A percentile compares a stretch with the other conserved stretches of the same genome.
These are phyloP conservation scores for Conticribra weissflogii DNA, from an alignment of 108 stramenopile species.

Conservation along the genomic window DNA sequence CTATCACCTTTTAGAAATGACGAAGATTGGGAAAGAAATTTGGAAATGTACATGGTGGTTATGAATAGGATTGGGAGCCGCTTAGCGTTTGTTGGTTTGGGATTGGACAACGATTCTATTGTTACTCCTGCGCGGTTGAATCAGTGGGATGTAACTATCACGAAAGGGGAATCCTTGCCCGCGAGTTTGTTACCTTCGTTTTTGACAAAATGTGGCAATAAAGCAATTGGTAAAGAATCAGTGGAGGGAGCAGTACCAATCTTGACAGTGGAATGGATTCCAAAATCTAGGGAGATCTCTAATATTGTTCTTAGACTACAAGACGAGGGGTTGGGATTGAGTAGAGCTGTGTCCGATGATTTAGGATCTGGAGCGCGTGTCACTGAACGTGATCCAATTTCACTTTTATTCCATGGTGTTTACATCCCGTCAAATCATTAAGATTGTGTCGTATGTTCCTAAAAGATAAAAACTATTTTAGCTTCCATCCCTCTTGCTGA, in stretches of 20 bases:
- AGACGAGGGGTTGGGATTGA: neutral
- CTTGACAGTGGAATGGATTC: neutral
- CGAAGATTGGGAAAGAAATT: conserved; percentile 39
- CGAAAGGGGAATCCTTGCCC: conserved; percentile 19
- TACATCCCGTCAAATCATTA: no score
- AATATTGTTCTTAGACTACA: neutral
- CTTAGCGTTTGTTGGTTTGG: conserved; percentile 16
- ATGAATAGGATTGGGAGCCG: conserved; percentile 48
- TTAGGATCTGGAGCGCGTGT: no score
- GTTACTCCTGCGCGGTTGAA: conserved; percentile 13
- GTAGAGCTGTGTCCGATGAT: no score
- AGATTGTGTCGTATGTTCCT: no score
- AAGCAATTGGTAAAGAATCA: neutral
- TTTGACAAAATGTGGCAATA: neutral
- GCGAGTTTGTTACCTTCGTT: conserved; percentile 15
- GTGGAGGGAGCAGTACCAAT: neutral
- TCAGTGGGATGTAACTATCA: conserved; percentile 27
- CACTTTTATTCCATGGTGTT: no score
- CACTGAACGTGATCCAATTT: no score
- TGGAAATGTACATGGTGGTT: conserved; percentile 41
- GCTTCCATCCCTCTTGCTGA: no score
- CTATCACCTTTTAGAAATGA: no score
- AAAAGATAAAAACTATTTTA: no score
- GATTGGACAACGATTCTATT: conserved; percentile 8
- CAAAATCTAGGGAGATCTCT: neutral